Evolutionary conservation across 371 early-diverging fungal genomes (phyloP).

Genomic region (Fennellomyces sp.): DNA sequence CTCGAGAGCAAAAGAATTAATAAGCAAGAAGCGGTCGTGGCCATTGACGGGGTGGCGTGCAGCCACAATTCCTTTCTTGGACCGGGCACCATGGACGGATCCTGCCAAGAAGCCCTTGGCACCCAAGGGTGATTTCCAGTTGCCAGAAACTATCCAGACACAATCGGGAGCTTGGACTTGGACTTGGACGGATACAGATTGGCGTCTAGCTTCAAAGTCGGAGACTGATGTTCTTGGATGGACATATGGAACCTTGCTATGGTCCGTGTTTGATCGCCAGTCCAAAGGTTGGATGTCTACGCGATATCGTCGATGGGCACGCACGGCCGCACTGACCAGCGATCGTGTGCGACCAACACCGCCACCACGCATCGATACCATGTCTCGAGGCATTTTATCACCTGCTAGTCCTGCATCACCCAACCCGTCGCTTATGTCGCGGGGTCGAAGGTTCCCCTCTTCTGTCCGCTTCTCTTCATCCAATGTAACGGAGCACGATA

Average conservation of each 20-base stretch:
- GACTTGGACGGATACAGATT: slow-evolving; percentile 18
- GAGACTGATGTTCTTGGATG: slow-evolving; percentile 22
- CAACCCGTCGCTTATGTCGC: neutral
- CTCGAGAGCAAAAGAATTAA: neutral
- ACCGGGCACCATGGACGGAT: slow-evolving; percentile 20
- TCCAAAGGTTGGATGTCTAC: slow-evolving; percentile 23
- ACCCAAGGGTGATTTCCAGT: slow-evolving; percentile 11
- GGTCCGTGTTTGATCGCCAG: slow-evolving; percentile 15
- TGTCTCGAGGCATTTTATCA: neutral
- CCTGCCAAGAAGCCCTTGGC: slow-evolving; percentile 10
- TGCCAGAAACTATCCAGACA: slow-evolving; percentile 15
- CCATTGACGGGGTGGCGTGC: slow-evolving; percentile 15
- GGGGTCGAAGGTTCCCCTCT: neutral
- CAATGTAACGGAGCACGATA: neutral
- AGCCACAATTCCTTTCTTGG: slow-evolving; percentile 7
- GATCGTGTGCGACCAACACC: too few relatives aligned
- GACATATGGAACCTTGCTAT: slow-evolving; percentile 18
- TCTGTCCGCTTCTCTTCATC: neutral
- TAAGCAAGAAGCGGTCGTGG: slow-evolving; percentile 16
- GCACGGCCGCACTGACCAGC: slow-evolving; percentile 10
- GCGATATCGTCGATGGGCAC: slow-evolving; percentile 23
- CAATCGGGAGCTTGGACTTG: slow-evolving; percentile 13
- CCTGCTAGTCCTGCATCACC: neutral
- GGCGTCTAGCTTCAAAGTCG: slow-evolving; percentile 10
- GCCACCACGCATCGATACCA: neutral